Base-by-base conservation (phyloP, 2,329 filamentous ascomycete genomes). In the Myriosclerotinia curreyana region DNA sequence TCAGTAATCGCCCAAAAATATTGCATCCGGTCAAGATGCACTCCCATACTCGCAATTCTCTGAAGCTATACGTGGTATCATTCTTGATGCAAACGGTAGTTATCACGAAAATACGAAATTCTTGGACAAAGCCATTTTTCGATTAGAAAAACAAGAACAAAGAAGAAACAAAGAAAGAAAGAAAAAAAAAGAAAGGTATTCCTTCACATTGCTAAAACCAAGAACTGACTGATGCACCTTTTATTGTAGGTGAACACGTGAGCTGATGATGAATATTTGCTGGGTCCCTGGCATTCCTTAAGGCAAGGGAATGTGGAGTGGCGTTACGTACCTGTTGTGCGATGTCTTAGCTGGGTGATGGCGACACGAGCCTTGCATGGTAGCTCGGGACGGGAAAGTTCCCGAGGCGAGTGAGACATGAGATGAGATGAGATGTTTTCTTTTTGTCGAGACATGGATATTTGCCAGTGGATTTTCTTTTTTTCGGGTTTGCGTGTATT, bases 1-100 rank as follows among this genome's bases (percentile, higher is more conserved):
- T 28, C 58, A 60, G 58, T 60, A 51, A 52, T 59, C 55, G 55
- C 17, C 22, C 58, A n/a, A 52, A 46, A 50, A 40, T 40, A 52
- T 40, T 51, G 58, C 58, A 60, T 50, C 28, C 31, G 42, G 55
- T 1, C 22, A 31, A 31, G 46, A 60, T 52, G 46, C 34, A 42
- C 12, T 52, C 48, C 59, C 46, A 44, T 31, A 44, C 34, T 46
- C 48, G 38, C 38, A 51, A 31, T 46, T 44, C 38, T 60, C 38
- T 60, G 55, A 59, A 31, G 15, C 55, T 59, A 36, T 20, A 20
- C 46, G 46, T 60, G 9, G 34, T 52, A 54, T 61, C 59, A 61
- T 34, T 54, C 34, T 53, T 62, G 50, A 62, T 62, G 60, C 60
- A 56, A 49, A 62, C 60, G 51, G n/a, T 46, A 14, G 31, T 56